These are phyloP conservation scores for Phytopythium ostracodes DNA, from an alignment of 352 stramenopile genomes.

Conservation along the genomic window DNA sequence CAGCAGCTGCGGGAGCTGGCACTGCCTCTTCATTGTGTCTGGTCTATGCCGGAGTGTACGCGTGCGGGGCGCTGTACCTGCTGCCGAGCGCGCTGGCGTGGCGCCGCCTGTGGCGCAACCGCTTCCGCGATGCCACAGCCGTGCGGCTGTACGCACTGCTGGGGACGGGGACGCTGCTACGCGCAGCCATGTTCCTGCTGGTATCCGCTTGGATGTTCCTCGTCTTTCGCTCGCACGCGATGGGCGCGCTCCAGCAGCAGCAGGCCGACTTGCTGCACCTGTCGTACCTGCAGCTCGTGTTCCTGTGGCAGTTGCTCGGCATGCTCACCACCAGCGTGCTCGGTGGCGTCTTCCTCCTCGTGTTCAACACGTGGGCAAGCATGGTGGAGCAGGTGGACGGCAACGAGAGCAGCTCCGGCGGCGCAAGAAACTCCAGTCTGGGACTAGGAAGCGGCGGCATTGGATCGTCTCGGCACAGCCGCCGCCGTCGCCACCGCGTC, in stretches of 20 bases:
- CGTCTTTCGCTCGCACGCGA: constrained; percentile 27
- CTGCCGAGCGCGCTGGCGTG: constrained; percentile 30
- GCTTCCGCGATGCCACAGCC: constrained; percentile 39
- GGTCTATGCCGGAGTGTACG: constrained; percentile 47
- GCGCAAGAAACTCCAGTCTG: not conserved
- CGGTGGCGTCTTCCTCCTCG: constrained; percentile 46
- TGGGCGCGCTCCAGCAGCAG: constrained; percentile 18
- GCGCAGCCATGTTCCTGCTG: constrained; percentile 42
- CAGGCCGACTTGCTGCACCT: constrained; percentile 48
- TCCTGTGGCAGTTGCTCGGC: constrained; percentile 46
- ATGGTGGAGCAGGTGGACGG: constrained; percentile 59
- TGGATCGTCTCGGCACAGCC: not conserved
- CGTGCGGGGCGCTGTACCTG: constrained; percentile 44
- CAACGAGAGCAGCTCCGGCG: constrained; percentile 4
- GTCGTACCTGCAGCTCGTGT: constrained; percentile 55
- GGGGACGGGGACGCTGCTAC: constrained; percentile 35
- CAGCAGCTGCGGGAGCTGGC: not conserved
- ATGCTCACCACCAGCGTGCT: constrained; percentile 40
- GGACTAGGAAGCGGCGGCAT: not conserved
- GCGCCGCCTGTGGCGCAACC: constrained; percentile 36
- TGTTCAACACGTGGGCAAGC: constrained; percentile 63
- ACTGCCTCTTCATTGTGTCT: constrained; percentile 33
- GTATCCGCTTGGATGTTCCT: constrained; percentile 52
- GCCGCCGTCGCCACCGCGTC: not conserved
- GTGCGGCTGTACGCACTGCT: constrained; percentile 54